Evolutionary conservation across 1,139 yeast species (phyloP).

Genomic region (Scheffersomyces lignicola): DNA sequence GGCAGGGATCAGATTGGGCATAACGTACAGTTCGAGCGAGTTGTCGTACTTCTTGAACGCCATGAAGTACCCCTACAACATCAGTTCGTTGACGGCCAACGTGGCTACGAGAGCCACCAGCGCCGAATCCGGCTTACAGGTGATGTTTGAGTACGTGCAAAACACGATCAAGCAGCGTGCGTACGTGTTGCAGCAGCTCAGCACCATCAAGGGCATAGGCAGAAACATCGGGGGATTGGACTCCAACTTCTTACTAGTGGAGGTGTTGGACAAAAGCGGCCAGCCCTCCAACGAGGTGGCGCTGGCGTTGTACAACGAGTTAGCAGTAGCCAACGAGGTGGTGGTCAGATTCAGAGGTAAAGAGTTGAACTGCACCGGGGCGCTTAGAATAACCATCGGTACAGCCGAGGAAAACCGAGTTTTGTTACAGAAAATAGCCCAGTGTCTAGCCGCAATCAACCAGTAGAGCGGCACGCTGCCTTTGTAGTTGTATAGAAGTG

Average conservation of each 20-base stretch:
- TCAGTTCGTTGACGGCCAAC: conserved; percentile 76
- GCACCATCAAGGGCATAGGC: conserved; percentile 62
- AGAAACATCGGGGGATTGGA: conserved; percentile 82
- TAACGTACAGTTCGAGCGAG: conserved; percentile 63
- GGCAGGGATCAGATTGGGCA: conserved; percentile 90
- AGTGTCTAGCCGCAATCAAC: conserved; percentile 12
- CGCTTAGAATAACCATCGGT: conserved; percentile 84
- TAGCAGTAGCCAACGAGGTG: conserved; percentile 74
- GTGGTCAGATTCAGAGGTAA: conserved; percentile 90
- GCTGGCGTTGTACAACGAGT: conserved; percentile 55
- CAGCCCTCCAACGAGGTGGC: conserved; percentile 73
- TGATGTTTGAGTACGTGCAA: conserved; percentile 58
- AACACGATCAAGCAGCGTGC: conserved; percentile 57
- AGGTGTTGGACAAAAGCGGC: conserved; percentile 63
- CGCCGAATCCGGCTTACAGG: conserved; percentile 47
- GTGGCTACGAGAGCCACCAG: conserved; percentile 75
- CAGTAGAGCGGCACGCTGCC: background rate
- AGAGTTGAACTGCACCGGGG: conserved; percentile 87
- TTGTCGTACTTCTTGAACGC: conserved; percentile 73
- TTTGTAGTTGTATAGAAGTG: background rate
- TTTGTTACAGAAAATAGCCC: conserved; percentile 52
- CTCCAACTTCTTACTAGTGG: conserved; percentile 78
- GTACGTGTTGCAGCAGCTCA: conserved; percentile 51
- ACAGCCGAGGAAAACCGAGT: conserved; percentile 68
- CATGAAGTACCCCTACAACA: conserved; percentile 94